Base-by-base conservation (phyloP, 192 early-diverging fungal genomes). In the Rhizophagus prolifer region DNA sequence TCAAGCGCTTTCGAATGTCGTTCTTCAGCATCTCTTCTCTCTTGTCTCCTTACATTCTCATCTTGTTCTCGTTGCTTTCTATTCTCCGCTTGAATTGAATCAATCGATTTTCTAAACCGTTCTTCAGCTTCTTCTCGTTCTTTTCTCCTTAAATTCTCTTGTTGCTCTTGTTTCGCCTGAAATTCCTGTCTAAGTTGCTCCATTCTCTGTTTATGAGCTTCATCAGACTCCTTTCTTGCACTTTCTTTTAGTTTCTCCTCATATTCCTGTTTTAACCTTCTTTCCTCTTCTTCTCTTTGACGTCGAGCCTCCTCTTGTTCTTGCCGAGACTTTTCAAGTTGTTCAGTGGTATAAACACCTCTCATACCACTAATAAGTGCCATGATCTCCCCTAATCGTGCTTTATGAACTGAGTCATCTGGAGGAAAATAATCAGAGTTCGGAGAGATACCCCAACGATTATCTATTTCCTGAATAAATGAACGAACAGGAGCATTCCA, bases 381-480 rank as follows among this genome's bases (percentile, higher is more conserved):
- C 54, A 21, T 71, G 31, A 71, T 71, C 50, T 71, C 70, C 21
- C 28, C 28, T 9, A 71, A 30, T 12, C 47, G 25, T 8, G 47
- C 23, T 58, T 71, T 19, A 16, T 71, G 70, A 13, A 34, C 10
- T 30, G 12, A 4, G 58, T 71, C 23, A 28, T 71, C 70, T 58
- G 70, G 50, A 5, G 28, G 47, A 58, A 31, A 71, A 21, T 58
- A 58, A n/a, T 71, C 70, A 58, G 70, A 54, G 30, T 71, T 30
- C 30, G 70, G 70, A 14, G 70, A 71, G 50, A 71, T 71, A 16
- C 70, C 47, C 70, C 70, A 71, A 10, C 70, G 70, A 19, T 58
- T 58, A 16, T 28, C 70, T 58, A 71, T 50, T 0, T 26, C 54
- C 0, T 26, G 0, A 58, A 71, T 58, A 23, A 71, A 71, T 3